Base-by-base conservation (phyloP, 2,329 filamentous ascomycete species). In the Apiospora koreana region DNA sequence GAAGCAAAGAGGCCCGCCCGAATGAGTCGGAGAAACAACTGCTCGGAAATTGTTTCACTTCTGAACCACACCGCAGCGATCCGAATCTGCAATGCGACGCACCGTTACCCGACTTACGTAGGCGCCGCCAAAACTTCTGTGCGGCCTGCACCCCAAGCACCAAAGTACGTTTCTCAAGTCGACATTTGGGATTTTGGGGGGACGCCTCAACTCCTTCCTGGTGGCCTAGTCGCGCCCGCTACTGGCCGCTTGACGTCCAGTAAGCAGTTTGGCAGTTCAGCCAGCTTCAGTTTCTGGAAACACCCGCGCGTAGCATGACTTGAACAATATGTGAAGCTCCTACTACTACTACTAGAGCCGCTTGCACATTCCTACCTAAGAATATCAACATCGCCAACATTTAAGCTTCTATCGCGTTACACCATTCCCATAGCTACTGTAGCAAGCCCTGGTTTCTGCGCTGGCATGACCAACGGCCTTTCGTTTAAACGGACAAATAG, bases 41-140 rank as follows among this genome's bases (percentile, higher is more conserved):
- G 18, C 31, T 62, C 31, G 54, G 54, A 62, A 38, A 62, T 62
- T 62, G 54, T 62, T 38, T 62, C 54, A 62, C 54, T 62, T 62
- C 18, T 62, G 54, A 62, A 38, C 54, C 54, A 38, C 54, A 38
- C 18, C 54, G 31, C 54, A 62, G 54, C 54, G 54, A 62, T 62
- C 54, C 54, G 31, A 62, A 62, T 62, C 54, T 62, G 54, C 38
- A 38, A 62, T 62, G 31, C 54, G 12, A 62, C 54, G 54, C 31
- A 62, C 31, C 31, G 31, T 62, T 62, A 38, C 54, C 54, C 54
- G 50, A 58, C 50, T n/a, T 62, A 38, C 31, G 54, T 38, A 23
- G 28, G 54, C 14, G 41, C 38, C 3, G 2, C 50, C 50, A 35
- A 28, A 58, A 21, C 50, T 35, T 58, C 25, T 35, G 28, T 58